Evolutionary conservation across 108 stramenopile species (phyloP).

Genomic region (Nitzschia palea): DNA sequence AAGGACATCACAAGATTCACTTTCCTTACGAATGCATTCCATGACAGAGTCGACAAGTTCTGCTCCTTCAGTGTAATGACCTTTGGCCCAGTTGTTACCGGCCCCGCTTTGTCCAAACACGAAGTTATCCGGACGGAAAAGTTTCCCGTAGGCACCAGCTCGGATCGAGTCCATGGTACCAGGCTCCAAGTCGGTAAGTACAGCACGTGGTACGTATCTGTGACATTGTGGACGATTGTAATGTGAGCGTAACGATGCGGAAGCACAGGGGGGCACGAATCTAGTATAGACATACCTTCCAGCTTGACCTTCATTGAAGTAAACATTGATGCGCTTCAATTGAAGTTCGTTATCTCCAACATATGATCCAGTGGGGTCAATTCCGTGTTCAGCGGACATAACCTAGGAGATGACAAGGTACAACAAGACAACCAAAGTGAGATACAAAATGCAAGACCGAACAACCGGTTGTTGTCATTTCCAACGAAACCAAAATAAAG

Average conservation of each 20-base stretch:
- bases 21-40: slow-evolving; percentile 94
- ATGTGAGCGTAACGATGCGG: neutral
- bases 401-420: slow-evolving; percentile 42
- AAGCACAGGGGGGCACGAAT: neutral
- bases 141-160: slow-evolving; percentile 66
- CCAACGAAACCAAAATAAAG: too few relatives aligned
- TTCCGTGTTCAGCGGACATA: slow-evolving; percentile 91
- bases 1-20: slow-evolving; percentile 87
- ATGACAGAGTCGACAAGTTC: slow-evolving; percentile 94
- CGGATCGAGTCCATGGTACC: slow-evolving; percentile 93
- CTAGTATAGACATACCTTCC: slow-evolving; percentile 41
- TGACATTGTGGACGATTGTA: too few relatives aligned
- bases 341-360: slow-evolving; percentile 78
- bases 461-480: too few relatives aligned
- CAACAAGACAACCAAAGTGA: neutral
- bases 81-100: slow-evolving; percentile 96
- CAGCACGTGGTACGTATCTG: slow-evolving; percentile 89
- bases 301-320: slow-evolving; percentile 86
- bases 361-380: slow-evolving; percentile 56
- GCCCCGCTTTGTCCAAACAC: slow-evolving; percentile 93
- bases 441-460: too few relatives aligned
- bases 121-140: slow-evolving; percentile 97
- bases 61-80: slow-evolving; percentile 97
- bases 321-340: slow-evolving; percentile 81
- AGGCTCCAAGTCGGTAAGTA: slow-evolving; percentile 91